Conservation (phyloP, 2,329 filamentous ascomycete genomes). For the Diaporthe sp. region DNA sequence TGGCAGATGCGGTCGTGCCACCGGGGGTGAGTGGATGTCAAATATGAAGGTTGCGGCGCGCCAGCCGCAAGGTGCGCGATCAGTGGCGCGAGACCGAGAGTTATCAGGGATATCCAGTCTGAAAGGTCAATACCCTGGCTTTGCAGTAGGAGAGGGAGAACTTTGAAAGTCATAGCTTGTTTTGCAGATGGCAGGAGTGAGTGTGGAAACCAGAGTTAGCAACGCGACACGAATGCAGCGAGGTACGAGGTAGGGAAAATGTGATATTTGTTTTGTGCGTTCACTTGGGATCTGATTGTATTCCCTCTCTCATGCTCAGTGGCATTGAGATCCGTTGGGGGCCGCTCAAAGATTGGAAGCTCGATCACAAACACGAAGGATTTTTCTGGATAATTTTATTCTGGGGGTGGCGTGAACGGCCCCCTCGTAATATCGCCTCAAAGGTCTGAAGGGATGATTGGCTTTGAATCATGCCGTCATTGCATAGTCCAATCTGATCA, state of each 20-base stretch:
- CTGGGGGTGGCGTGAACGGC: background rate
- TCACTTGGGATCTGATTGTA: too few relatives aligned
- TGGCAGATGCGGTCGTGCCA: slow-evolving; percentile 10
- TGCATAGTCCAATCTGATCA: background rate
- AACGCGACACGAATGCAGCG: background rate
- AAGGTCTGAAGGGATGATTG: background rate
- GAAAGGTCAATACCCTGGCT: background rate
- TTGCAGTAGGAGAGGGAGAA: background rate
- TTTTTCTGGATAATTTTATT: too few relatives aligned
- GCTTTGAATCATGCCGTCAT: background rate
- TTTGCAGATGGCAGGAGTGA: background rate
- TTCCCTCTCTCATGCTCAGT: too few relatives aligned
- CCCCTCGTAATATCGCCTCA: background rate
- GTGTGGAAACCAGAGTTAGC: background rate
- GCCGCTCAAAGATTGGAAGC: too few relatives aligned
- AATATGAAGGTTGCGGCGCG: slow-evolving; percentile 3
- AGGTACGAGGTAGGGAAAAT: background rate
- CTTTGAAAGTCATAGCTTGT: background rate
- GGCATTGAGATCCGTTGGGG: too few relatives aligned
- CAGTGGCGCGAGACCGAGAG: slow-evolving; percentile 7
- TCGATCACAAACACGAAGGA: too few relatives aligned
- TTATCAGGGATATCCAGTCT: background rate
- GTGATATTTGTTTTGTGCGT: background rate
- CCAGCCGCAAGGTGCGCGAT: slow-evolving; percentile 20
- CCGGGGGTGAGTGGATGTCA: background rate